A percentile compares a stretch with the other conserved stretches of the same genome.
phyloP scores from a whole-genome alignment of 768 basidiomycete genomes.

The Cyclocybe aegerita region DNA sequence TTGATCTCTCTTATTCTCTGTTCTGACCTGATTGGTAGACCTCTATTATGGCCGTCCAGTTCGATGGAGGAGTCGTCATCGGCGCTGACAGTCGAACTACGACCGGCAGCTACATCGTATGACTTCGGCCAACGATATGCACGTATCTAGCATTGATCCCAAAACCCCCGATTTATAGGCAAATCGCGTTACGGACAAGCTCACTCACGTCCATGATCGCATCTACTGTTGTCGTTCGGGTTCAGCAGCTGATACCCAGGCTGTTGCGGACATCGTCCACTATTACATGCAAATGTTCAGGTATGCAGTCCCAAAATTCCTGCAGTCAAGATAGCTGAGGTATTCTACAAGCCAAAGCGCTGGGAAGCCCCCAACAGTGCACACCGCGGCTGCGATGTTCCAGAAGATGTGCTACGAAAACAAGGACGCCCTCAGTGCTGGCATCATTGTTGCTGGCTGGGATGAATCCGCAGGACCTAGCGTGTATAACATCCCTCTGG shows the following conservation, averaged over 20 bases:
- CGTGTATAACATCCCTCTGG: constrained; percentile 96
- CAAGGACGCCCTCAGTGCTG: constrained; percentile 86
- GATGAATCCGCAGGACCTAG: constrained; percentile 88
- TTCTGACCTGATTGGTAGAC: constrained; percentile 51
- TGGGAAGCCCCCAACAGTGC: constrained; percentile 73
- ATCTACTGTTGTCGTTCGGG: constrained; percentile 99
- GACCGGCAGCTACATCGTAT: constrained; percentile 92
- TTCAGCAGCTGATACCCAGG: constrained; percentile 97
- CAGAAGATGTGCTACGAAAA: constrained; percentile 90
- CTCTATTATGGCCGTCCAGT: constrained; percentile 99
- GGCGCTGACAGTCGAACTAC: constrained; percentile 98
- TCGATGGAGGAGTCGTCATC: constrained; percentile 91
- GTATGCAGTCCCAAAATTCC: constrained; percentile 36
- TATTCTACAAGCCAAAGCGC: constrained; percentile 44
- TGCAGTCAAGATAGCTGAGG: constrained; percentile 5
- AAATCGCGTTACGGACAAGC: constrained; percentile 98
- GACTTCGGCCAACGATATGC: constrained; percentile 18
- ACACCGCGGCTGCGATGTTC: constrained; percentile 79
- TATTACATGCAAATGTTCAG: constrained; percentile 75
- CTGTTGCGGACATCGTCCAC: constrained; percentile 90
- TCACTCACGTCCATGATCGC: constrained; percentile 94
- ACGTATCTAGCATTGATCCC: constrained; percentile 2
- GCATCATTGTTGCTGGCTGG: constrained; percentile 99
- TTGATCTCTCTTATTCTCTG: neutral
- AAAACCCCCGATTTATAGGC: constrained; percentile 48